phyloP scores from a whole-genome alignment of 768 basidiomycete species.

The Amanita phalloides region DNA sequence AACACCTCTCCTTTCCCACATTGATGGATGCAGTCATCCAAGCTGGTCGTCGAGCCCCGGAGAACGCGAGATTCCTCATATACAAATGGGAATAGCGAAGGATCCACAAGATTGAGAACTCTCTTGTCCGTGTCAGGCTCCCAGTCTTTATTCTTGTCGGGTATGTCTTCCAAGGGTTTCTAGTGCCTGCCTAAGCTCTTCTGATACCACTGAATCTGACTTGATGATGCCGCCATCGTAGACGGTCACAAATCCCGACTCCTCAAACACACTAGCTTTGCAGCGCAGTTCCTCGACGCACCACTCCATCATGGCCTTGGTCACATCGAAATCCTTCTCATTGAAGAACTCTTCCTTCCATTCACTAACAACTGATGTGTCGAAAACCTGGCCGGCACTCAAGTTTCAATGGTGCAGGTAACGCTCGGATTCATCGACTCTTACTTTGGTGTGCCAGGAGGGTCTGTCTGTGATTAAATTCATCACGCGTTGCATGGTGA shows the following conservation, averaged over 20 bases:
- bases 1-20: neutral
- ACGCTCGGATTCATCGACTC: neutral
- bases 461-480: slow-evolving; percentile 23
- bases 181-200: neutral
- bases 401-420: neutral
- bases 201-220: slow-evolving; percentile 18
- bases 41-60: neutral
- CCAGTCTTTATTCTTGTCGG: neutral
- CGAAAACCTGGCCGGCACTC: neutral
- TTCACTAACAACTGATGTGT: neutral
- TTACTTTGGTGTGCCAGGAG: slow-evolving; percentile 22
- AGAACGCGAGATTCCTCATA: neutral
- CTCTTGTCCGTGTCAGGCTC: neutral
- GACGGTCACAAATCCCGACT: slow-evolving; percentile 1
- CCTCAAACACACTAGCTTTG: slow-evolving; percentile 6
- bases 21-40: slow-evolving; percentile 1
- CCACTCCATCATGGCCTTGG: slow-evolving; percentile 9
- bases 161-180: neutral
- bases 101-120: slow-evolving; percentile 1
- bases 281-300: slow-evolving; percentile 14
- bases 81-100: neutral
- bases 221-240: slow-evolving; percentile 13
- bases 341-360: neutral
- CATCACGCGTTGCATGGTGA: slow-evolving; percentile 24
- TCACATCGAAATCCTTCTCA: slow-evolving; percentile 3